A percentile compares a stretch with the other conserved stretches of the same genome.
Conservation (phyloP, 306 rosid species). For the Oxytropis ochrocephala region DNA sequence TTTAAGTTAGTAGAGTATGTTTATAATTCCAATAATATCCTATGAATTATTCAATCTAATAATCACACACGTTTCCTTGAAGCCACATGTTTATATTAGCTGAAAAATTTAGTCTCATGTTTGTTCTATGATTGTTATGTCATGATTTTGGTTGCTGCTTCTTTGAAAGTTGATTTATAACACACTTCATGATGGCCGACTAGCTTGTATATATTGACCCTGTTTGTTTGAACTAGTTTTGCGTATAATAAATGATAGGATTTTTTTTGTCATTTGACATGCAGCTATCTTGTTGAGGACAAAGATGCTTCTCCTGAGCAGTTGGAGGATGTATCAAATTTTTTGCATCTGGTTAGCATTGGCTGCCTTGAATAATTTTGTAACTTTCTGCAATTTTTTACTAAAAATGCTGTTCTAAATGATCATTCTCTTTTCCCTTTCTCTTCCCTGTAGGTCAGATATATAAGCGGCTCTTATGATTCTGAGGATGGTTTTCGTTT, state of each 20-base stretch:
- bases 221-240: neutral
- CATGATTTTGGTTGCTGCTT: neutral
- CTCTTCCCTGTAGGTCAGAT: constrained; percentile 55
- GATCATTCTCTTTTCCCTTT: neutral
- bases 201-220: neutral
- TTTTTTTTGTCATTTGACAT: constrained; percentile 25
- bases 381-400: neutral
- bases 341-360: constrained; percentile 79
- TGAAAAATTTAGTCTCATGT: neutral
- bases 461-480: constrained; percentile 86
- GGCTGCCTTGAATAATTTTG: constrained; percentile 4
- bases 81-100: constrained; percentile 9
- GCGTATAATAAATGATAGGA: constrained; percentile 5
- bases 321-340: constrained; percentile 43
- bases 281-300: constrained; percentile 67
- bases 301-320: constrained; percentile 48
- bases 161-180: neutral
- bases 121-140: constrained; percentile 1
- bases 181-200: neutral
- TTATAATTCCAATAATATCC: neutral
- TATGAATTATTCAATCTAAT: neutral
- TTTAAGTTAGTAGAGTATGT: neutral
- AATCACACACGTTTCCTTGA: constrained; percentile 1
- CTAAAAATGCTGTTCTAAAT: neutral
- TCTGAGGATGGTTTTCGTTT: constrained; percentile 61